These are phyloP conservation scores for Arctium lappa DNA, from an alignment of 129 eudicot species.

Conservation along the genomic window DNA sequence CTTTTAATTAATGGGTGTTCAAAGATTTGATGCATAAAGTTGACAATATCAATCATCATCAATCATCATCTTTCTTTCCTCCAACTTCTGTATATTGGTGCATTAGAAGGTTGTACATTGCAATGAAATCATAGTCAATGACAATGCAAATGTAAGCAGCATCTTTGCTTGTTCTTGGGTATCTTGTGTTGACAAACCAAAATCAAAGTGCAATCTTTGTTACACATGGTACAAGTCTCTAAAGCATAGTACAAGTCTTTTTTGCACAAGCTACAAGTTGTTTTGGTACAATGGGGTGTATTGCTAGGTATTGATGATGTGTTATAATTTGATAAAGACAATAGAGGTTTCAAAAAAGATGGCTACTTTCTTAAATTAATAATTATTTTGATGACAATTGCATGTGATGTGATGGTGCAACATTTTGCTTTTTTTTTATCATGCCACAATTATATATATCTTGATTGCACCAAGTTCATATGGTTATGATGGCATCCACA, in stretches of 20 bases:
- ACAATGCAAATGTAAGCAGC: constrained; percentile 1
- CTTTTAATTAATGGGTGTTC: constrained; percentile 11
- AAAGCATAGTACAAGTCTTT: not conserved
- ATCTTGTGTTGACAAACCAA: constrained; percentile 3
- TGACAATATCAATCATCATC: not conserved
- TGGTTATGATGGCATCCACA: constrained; percentile 20
- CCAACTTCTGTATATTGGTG: not conserved
- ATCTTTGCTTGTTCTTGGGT: constrained; percentile 15
- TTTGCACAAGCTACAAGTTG: not conserved
- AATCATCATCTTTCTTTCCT: constrained; percentile 6
- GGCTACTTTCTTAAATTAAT: constrained; percentile 31
- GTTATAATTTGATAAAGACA: constrained; percentile 22
- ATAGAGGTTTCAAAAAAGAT: constrained; percentile 31
- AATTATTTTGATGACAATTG: constrained; percentile 25
- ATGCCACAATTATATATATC: constrained; percentile 31
- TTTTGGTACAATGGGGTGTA: constrained; percentile 6
- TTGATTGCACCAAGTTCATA: constrained; percentile 29
- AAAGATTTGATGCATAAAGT: constrained; percentile 28
- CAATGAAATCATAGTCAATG: constrained; percentile 16
- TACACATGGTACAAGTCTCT: constrained; percentile 8
- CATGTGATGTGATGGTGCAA: constrained; percentile 38
- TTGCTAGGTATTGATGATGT: constrained; percentile 31
- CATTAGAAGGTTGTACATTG: constrained; percentile 10
- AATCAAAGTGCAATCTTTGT: not conserved
- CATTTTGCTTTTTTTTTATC: constrained; percentile 18